Base-by-base conservation (phyloP, 2,329 filamentous ascomycete genomes). In the Talaromyces verruculosus region DNA sequence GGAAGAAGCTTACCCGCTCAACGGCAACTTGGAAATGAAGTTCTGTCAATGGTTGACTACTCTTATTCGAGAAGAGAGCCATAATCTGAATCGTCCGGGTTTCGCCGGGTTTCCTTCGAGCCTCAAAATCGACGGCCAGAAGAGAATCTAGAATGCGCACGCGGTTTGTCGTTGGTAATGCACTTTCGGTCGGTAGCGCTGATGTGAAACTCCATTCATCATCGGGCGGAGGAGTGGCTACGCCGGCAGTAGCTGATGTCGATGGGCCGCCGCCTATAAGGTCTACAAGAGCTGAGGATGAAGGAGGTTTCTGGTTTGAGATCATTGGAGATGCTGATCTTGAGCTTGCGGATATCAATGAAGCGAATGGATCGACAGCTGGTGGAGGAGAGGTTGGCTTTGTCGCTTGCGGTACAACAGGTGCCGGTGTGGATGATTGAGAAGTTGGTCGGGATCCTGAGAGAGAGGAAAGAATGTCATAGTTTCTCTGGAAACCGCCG, bases 191-290 rank as follows among this genome's bases (percentile, higher is more conserved):
- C 2, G 94, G 94, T 15, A 97, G 83, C 0, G 94, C 89, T 0
- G 94, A 98, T 2, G 91, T 88, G 76, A 98, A 98, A 28, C 88
- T 91, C 93, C 94, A 98, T 74, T 98, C 94, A 69, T 98, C 94
- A 61, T 97, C 94, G 61, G 77, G 71, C 6, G 76, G 65, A 22
- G 72, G 57, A 41, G 37, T 13, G 28, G 49, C 28, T n/a, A 30
- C n/a, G 15, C 22, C 67, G 67, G 60, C 73, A 35, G 33, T 35
- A 33, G 61, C 30, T 66, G 28, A 61, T 69, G 62, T 64, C 69
- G 63, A 60, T 60, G 61, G 65, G 66, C 65, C 28, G 68, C 49
- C 7, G 49, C 22, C 64, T 43, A 37, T 62, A 65, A 68, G 63
- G 39, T 61, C 59, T 61, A 55, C 63, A 53, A 60, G 28, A 67